phyloP scores from a whole-genome alignment of 2,329 filamentous ascomycete genomes.

The Lasiodiplodia gonubiensis region DNA sequence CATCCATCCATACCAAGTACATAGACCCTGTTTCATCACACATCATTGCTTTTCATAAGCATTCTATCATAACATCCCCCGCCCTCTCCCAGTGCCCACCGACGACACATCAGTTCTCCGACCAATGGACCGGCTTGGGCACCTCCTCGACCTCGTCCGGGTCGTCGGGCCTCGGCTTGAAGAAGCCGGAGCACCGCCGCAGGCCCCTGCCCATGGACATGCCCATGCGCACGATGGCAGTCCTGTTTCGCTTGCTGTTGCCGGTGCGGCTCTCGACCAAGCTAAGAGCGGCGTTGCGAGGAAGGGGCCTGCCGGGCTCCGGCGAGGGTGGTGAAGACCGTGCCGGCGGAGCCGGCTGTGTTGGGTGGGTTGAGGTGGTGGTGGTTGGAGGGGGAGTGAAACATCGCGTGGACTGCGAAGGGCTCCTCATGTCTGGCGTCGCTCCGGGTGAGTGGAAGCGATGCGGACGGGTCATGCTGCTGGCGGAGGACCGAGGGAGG shows the following conservation, averaged over 20 bases:
- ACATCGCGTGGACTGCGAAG: background rate
- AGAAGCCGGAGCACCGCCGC: constrained; percentile 1
- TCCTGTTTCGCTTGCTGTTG: background rate
- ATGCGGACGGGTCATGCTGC: background rate
- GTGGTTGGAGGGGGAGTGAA: background rate
- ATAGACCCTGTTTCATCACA: too few relatives aligned
- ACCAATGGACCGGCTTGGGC: constrained; percentile 39
- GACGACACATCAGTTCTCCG: constrained; percentile 30
- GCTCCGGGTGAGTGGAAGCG: background rate
- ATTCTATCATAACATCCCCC: background rate
- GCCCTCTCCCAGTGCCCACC: background rate
- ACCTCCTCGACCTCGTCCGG: constrained; percentile 38
- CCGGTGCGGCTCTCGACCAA: background rate
- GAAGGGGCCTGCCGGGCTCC: background rate
- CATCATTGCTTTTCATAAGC: too few relatives aligned
- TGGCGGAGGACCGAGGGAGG: constrained; percentile 1
- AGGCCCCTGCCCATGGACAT: background rate
- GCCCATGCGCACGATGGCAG: background rate
- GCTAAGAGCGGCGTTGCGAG: background rate
- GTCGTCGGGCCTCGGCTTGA: background rate
- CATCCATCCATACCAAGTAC: too few relatives aligned
- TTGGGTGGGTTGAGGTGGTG: background rate
- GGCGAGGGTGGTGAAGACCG: background rate
- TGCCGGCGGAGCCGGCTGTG: background rate
- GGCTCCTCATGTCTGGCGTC: background rate